phyloP scores from a whole-genome alignment of 2,329 filamentous ascomycete species.

The Talaromyces verruculosus region DNA sequence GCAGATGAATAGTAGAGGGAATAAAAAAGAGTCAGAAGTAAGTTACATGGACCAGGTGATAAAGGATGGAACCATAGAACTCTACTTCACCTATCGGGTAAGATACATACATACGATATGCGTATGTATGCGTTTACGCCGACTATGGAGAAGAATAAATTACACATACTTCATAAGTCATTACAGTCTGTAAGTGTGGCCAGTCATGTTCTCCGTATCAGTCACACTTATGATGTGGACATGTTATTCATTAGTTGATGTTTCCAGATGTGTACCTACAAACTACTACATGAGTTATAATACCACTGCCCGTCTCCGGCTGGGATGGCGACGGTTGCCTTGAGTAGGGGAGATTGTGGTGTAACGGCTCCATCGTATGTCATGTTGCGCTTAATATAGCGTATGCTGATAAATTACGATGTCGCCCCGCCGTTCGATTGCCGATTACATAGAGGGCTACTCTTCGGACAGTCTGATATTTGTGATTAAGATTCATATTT shows the following conservation, averaged over 20 bases:
- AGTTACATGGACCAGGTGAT: constrained; percentile 15
- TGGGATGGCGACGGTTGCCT: constrained; percentile 10
- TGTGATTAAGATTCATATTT: not conserved
- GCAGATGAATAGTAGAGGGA: constrained; percentile 1
- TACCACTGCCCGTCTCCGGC: not conserved
- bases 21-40: constrained; percentile 9
- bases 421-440: not conserved
- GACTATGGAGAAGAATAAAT: not conserved
- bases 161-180: not conserved
- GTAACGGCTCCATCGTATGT: constrained; percentile 16
- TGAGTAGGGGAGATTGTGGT: not conserved
- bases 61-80: constrained; percentile 14
- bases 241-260: not conserved
- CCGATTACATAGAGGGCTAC: not conserved
- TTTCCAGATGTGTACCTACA: not conserved
- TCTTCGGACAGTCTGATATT: not conserved
- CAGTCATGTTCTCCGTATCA: constrained; percentile 6
- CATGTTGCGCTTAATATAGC: constrained; percentile 2
- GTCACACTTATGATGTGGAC: not conserved
- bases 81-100: not conserved
- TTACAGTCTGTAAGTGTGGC: not conserved
- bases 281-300: not conserved
- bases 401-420: not conserved
- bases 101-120: not conserved
- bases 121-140: constrained; percentile 1